Conservation (phyloP, 2,329 filamentous ascomycete species). For the Graphiopsis chlorocephala region DNA sequence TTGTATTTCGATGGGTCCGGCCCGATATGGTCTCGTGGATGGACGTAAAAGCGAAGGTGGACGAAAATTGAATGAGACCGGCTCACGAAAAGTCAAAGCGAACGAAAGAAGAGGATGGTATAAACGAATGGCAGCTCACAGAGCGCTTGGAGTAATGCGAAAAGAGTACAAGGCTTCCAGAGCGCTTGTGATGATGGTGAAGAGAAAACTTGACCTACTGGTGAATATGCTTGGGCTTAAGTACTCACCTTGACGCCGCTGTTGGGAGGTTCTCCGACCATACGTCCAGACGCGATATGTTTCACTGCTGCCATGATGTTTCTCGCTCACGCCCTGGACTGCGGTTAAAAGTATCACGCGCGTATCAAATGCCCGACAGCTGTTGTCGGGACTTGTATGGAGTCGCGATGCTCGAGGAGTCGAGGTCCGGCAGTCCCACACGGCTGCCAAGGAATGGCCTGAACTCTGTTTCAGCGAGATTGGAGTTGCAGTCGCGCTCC, state of each 20-base stretch:
- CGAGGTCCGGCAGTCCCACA: neutral
- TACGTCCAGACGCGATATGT: neutral
- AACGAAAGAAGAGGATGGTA: neutral
- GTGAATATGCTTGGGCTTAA: neutral
- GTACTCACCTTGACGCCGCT: neutral
- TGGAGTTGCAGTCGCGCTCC: neutral
- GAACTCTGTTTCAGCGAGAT: neutral
- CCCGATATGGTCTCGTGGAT: neutral
- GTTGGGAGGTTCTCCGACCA: neutral
- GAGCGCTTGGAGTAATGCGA: neutral
- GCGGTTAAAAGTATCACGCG: neutral
- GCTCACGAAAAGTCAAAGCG: neutral
- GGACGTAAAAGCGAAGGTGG: neutral
- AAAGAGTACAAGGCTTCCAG: conserved; percentile 4
- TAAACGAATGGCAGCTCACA: conserved; percentile 6
- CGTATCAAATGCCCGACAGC: neutral
- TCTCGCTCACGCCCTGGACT: neutral
- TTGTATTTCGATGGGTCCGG: neutral
- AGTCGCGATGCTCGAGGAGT: neutral
- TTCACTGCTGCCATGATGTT: neutral
- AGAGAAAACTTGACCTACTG: neutral
- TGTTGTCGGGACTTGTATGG: neutral
- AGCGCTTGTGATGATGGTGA: conserved; percentile 3
- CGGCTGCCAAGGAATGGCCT: neutral
- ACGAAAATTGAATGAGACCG: neutral